Base-by-base conservation (phyloP, 768 basidiomycete genomes). In the Trametes villosa region DNA sequence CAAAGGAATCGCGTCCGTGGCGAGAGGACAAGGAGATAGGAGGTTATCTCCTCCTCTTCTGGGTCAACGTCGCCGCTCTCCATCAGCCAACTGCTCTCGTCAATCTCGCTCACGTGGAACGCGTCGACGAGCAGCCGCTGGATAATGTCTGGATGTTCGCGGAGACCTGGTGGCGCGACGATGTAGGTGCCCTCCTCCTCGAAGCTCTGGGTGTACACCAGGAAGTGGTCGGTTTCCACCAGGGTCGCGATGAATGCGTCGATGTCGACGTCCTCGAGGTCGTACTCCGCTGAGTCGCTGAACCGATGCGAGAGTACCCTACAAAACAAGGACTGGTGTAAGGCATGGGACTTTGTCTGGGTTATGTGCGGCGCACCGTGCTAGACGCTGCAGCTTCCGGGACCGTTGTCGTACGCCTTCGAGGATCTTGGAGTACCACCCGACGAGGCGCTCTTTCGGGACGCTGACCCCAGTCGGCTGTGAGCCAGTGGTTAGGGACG, bases 131-230 rank as follows among this genome's bases (percentile, higher is more conserved):
- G 81, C 29, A 98, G 87, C 42, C 88, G 85, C 6, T 86, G 86
- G 64, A 98, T 89, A 42, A 83, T 76, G 12, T 90, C 88, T 0
- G 91, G 87, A 13, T 87, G 85, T 49, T 92, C 87, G 67, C 84
- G 87, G 12, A 98, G 82, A 5, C 84, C 83, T 4, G 79, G 83
- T 17, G 92, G 87, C 9, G 92, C 96, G 55, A 99, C 80, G 62
- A 98, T 86, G 71, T 98, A 99, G 12, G 89, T 86, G 5, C 94
- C 94, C n/a, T 96, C 89, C 67, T 89, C 87, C 73, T 96, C 94
- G 72, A 90, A 89, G 9, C 77, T 74, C 61, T 88, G 85, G 1
- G 96, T 97, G 74, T 97, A 96, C 45, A 99, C 92, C 58, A 99
- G 86, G 75, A 95, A 89, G 72, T 98, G 96, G 64, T 92, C 94